Evolutionary conservation across 2,329 filamentous ascomycete genomes (phyloP), one percentile per base, ranked within the genome.

Genomic region (Paraphaeosphaeria sporulosa): DNA sequence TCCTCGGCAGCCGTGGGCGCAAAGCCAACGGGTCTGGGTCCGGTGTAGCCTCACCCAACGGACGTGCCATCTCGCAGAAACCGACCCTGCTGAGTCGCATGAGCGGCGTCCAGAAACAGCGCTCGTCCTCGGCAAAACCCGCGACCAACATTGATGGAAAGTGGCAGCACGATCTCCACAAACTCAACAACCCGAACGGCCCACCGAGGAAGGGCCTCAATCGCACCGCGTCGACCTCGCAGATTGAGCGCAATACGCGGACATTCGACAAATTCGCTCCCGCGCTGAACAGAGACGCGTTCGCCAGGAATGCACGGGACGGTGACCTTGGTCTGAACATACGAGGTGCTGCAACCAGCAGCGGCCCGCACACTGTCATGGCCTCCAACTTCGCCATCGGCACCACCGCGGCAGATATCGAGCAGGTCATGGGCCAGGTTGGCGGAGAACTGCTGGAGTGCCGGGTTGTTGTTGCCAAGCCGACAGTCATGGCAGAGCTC

Each of bases 361-460:
- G 42, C 38, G 89, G 90, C 0, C 90, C 90, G 1, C 92, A 86
- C 68, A 85, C 86, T 19, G 86, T 95, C 25, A 85, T 92, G 74
- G 91, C 90, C 2, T 89, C 91, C 77, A 95, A 95, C 81, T 93
- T 95, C 74, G 92, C 91, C 13, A 87, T 87, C 1, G 92, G 92
- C 40, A 95, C 92, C 0, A 93, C 92, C 7, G 90, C 89, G 1
- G 90, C 90, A 32, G 92, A 95, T 71, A 92, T 95, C 61, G 90
- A 93, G 81, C 91, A 89, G 68, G 92, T 92, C 58, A 89, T 95
- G 87, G 86, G 84, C n/a, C 87, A 88, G 0, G 81, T 91, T n/a
- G 90, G 90, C 42, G 85, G 85, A 34, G 83, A 89, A 62, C 67
- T 93, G 70, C 72, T 85, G 25, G 87, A 85, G 70, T 94, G 91